Evolutionary conservation across 305 asterid species (phyloP).

Genomic region (Striga hermonthica): DNA sequence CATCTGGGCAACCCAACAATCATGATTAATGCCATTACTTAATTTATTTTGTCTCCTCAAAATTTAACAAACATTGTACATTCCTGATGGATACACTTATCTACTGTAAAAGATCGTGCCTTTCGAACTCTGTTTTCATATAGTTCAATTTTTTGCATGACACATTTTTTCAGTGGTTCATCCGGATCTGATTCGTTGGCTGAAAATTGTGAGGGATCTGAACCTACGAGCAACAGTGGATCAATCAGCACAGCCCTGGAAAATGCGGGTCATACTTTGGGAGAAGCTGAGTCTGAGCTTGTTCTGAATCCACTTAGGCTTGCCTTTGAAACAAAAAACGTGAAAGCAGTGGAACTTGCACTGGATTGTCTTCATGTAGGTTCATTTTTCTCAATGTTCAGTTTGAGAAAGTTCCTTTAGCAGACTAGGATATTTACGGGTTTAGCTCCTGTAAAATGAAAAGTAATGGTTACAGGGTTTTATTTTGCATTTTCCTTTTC

Average conservation of each 20-base stretch:
- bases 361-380: conserved; percentile 99
- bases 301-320: conserved; percentile 81
- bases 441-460: conserved; percentile 22
- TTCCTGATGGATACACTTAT: conserved; percentile 27
- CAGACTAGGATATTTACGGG: conserved; percentile 6
- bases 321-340: conserved; percentile 92
- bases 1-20: conserved; percentile 18
- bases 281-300: conserved; percentile 73
- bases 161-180: conserved; percentile 49
- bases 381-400: conserved; percentile 30
- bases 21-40: conserved; percentile 14
- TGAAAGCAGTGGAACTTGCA: conserved; percentile 82
- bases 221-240: conserved; percentile 45
- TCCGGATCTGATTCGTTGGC: conserved; percentile 56
- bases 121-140: conserved; percentile 25
- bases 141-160: conserved; percentile 30
- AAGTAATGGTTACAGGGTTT: conserved; percentile 20
- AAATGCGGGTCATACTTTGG: conserved; percentile 72
- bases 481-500: conserved; percentile 5
- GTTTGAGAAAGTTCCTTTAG: conserved; percentile 24
- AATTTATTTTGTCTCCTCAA: conserved; percentile 8
- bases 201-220: conserved; percentile 41
- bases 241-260: conserved; percentile 57
- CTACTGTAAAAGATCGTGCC: conserved; percentile 21
- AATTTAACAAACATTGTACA: conserved; percentile 2